Evolutionary conservation across 805 yeast genomes (phyloP).

Genomic region (Lachancea mirantina): DNA sequence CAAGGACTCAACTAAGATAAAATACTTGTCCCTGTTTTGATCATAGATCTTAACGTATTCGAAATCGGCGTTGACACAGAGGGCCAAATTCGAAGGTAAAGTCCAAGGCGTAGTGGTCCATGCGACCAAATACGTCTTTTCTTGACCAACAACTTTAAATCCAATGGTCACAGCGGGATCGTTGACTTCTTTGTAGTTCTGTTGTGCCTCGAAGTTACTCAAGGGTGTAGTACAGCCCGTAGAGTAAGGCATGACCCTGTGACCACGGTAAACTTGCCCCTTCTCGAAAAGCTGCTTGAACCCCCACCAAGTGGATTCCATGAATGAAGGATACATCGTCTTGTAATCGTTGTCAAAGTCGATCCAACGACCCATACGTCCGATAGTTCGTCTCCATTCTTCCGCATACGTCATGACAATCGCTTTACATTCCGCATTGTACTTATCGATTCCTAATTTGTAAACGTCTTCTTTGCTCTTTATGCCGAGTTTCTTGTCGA

Average conservation of each 20-base stretch:
- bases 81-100: conserved; percentile 84
- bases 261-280: conserved; percentile 87
- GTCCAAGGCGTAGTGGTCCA: conserved; percentile 99
- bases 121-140: conserved; percentile 78
- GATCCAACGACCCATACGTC: conserved; percentile 97
- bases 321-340: conserved; percentile 88
- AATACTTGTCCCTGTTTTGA: conserved; percentile 75
- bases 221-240: conserved; percentile 95
- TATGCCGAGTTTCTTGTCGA: conserved; percentile 94
- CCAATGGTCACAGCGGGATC: conserved; percentile 96
- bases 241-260: conserved; percentile 97
- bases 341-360: conserved; percentile 98
- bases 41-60: conserved; percentile 91
- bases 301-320: conserved; percentile 99
- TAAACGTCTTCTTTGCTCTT: conserved; percentile 91
- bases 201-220: conserved; percentile 97
- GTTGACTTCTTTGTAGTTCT: conserved; percentile 91
- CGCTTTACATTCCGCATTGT: conserved; percentile 89
- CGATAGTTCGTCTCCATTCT: conserved; percentile 91
- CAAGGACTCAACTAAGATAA: conserved; percentile 77
- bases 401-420: conserved; percentile 96
- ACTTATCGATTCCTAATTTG: conserved; percentile 88
- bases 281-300: conserved; percentile 82
- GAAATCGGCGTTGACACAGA: conserved; percentile 84
- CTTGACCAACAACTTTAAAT: conserved; percentile 74